phyloP scores from a whole-genome alignment of 495 filamentous ascomycete species.

The Thozetella sp. region DNA sequence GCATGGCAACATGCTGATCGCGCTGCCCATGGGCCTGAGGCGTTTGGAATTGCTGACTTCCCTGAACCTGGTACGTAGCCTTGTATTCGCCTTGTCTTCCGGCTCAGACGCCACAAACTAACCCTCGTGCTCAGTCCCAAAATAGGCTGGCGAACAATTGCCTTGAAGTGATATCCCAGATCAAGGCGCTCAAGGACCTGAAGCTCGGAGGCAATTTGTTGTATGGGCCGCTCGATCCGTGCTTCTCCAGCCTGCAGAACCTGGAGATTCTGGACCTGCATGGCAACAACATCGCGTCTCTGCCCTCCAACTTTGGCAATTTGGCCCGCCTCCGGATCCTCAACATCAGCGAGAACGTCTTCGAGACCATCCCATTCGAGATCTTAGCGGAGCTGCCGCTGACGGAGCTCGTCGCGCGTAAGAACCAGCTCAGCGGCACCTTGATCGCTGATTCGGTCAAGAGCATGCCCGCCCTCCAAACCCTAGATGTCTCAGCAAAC shows the following conservation, averaged over 20 bases:
- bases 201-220: slow-evolving; percentile 81
- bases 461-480: slow-evolving; percentile 63
- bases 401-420: slow-evolving; percentile 72
- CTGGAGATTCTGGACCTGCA: slow-evolving; percentile 83
- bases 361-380: slow-evolving; percentile 70
- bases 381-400: slow-evolving; percentile 67
- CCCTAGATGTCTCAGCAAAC: slow-evolving; percentile 77
- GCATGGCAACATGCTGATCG: slow-evolving; percentile 76
- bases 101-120: slow-evolving; percentile 3
- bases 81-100: background rate
- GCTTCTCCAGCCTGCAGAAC: slow-evolving; percentile 59
- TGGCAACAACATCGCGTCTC: slow-evolving; percentile 72
- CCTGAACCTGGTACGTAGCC: slow-evolving; percentile 74
- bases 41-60: slow-evolving; percentile 71
- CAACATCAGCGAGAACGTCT: slow-evolving; percentile 75
- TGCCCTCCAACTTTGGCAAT: slow-evolving; percentile 69
- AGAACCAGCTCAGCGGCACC: slow-evolving; percentile 75
- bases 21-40: slow-evolving; percentile 75
- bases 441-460: slow-evolving; percentile 65
- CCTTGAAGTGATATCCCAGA: slow-evolving; percentile 72
- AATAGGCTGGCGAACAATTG: slow-evolving; percentile 74
- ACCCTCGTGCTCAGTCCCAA: slow-evolving; percentile 57
- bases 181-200: slow-evolving; percentile 72
- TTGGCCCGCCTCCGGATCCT: slow-evolving; percentile 70
- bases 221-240: slow-evolving; percentile 60